phyloP scores from a whole-genome alignment of 2,329 filamentous ascomycete genomes.

The Fonsecaea monophora region DNA sequence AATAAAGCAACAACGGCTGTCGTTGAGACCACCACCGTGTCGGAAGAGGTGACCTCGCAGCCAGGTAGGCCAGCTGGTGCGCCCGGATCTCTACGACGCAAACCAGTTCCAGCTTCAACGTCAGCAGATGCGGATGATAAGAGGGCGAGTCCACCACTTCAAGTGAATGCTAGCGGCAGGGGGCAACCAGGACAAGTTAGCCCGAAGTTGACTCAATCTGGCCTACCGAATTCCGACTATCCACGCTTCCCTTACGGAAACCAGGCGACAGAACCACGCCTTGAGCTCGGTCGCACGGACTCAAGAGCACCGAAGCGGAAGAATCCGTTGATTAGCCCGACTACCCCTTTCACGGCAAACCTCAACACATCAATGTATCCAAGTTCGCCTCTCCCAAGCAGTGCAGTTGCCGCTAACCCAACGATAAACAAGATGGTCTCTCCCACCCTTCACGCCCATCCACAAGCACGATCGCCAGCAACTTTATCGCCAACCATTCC shows the following conservation, averaged over 20 bases:
- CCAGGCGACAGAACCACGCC: background rate
- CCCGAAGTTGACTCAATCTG: background rate
- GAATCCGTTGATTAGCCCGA: constrained; percentile 28
- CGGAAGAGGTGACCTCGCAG: background rate
- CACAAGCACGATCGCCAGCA: background rate
- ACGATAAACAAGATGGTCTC: constrained; percentile 10
- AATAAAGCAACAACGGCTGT: background rate
- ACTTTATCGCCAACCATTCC: constrained; percentile 18
- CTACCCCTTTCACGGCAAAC: constrained; percentile 32
- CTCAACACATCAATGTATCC: constrained; percentile 35
- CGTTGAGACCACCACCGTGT: background rate
- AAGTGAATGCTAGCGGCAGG: constrained; percentile 1
- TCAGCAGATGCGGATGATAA: background rate
- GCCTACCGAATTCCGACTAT: background rate
- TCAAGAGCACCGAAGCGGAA: constrained; percentile 2
- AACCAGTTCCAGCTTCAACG: constrained; percentile 15
- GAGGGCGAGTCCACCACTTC: constrained; percentile 19
- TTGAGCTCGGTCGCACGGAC: background rate
- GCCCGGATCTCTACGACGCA: constrained; percentile 26
- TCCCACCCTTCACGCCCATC: constrained; percentile 2
- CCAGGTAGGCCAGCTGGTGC: background rate
- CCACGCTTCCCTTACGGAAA: background rate
- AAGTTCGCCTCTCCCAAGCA: constrained; percentile 19
- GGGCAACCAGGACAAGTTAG: background rate
- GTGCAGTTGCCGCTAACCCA: background rate